These are phyloP conservation scores for Xylaria sp. DNA, from an alignment of 2,329 filamentous ascomycete genomes.

Conservation along the genomic window DNA sequence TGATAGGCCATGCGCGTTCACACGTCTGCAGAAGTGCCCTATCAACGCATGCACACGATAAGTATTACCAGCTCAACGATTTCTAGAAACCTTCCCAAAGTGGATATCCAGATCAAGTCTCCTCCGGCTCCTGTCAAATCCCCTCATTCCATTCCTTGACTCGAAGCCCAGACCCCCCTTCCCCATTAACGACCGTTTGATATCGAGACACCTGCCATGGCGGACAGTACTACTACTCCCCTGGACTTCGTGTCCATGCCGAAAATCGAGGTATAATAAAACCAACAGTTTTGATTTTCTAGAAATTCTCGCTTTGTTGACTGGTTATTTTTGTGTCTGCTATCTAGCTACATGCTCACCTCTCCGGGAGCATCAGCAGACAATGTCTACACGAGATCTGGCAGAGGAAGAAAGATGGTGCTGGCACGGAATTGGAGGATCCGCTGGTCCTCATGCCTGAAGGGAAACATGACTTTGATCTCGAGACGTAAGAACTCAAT, in stretches of 20 bases:
- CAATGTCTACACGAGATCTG: conserved; percentile 71
- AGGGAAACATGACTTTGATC: conserved; percentile 65
- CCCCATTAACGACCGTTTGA: too few species aligned
- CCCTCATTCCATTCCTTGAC: too few species aligned
- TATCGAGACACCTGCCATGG: conserved; percentile 1
- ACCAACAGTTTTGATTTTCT: not conserved
- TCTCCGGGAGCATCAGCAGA: conserved; percentile 51
- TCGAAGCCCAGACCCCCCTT: not conserved
- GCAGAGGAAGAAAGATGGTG: conserved; percentile 51
- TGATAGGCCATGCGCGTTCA: not conserved
- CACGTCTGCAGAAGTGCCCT: not conserved
- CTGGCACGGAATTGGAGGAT: conserved; percentile 55
- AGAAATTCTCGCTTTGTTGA: not conserved
- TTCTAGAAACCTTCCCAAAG: conserved; percentile 15
- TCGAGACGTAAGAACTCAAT: conserved; percentile 53
- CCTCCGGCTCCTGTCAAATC: not conserved
- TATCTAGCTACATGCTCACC: conserved; percentile 13
- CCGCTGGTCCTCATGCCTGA: conserved; percentile 63
- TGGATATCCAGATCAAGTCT: not conserved
- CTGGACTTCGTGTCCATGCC: conserved; percentile 23
- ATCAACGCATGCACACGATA: not conserved
- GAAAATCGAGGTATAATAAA: conserved; percentile 22
- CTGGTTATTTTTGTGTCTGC: not conserved
- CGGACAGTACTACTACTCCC: not conserved
- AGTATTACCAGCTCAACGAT: not conserved